Evolutionary conservation across 768 basidiomycete species (phyloP), one percentile per base, ranked within the genome.

Genomic region (Xanthoconium purpureum): DNA sequence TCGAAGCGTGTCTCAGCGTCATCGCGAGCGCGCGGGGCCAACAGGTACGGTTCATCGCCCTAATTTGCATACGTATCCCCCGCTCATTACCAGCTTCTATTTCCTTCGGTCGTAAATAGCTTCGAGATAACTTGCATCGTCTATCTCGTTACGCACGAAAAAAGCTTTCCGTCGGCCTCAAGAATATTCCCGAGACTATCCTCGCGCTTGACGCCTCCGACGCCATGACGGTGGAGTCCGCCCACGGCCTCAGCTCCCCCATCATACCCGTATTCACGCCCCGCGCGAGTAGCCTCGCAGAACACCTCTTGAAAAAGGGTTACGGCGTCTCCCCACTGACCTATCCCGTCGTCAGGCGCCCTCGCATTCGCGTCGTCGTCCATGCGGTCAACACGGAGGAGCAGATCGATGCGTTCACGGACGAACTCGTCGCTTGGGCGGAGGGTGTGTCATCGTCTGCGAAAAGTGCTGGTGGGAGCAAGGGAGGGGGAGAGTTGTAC

Each of bases 1-100:
- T 66, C 17, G 74, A 88, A n/a, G 77, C 59, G 1, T 62, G 93
- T 43, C 84, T 67, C 18, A n/a, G 42, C 11, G 46, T 57, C 43
- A 49, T 67, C 4, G 56, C 58, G 13, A 53, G 60, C 33, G n/a
- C 49, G 13, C 49, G 38, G 3, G 62, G 65, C 14, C 45, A 64
- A 32, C 54, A 66, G 62, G 65, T 66, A 62, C 12, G 17, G 2
- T 24, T 2, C 24, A 24, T 24, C 24, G 24, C 24, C 4, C 24
- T 4, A 2, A 24, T 24, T 24, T 24, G 24, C 24, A 4, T 24
- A 24, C 24, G 24, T 24, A 24, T 4, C 2, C 24, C 4, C 4
- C 4, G 24, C 24, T 24, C 24, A 24, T 24, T 2, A 24, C 13
- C 37, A 38, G 12, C 32, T 17, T 5, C 15, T 18, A 11, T 4